Evolutionary conservation across 306 rosid species (phyloP).

Genomic region (Quercus aquifolioides): DNA sequence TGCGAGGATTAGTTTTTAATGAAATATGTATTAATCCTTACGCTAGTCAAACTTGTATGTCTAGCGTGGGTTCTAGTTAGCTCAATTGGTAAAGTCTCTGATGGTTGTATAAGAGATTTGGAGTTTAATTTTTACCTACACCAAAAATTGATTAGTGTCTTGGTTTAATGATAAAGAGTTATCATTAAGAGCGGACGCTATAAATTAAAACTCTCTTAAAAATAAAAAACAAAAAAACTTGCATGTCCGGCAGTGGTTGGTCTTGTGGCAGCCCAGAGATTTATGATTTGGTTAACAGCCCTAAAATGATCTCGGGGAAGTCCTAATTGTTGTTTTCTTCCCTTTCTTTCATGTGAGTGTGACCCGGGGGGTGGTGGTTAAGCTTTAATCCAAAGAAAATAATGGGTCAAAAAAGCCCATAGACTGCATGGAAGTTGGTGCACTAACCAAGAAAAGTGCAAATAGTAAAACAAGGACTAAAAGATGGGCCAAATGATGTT

Average conservation of each 20-base stretch:
- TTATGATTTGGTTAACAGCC: background rate
- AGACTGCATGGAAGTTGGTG: slow-evolving; percentile 63
- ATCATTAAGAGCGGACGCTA: too few species aligned
- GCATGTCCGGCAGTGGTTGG: background rate
- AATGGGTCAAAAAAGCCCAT: slow-evolving; percentile 42
- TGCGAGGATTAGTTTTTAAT: too few species aligned
- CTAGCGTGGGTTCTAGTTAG: too few species aligned
- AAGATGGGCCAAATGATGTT: slow-evolving; percentile 14
- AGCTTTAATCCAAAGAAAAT: slow-evolving; percentile 26
- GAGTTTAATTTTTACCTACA: too few species aligned
- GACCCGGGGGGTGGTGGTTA: slow-evolving; percentile 30
- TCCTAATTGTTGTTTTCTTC: slow-evolving; percentile 5
- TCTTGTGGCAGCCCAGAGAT: background rate
- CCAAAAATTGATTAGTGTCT: too few species aligned
- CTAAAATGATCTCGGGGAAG: slow-evolving; percentile 20
- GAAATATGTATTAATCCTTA: too few species aligned
- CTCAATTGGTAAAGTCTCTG: too few species aligned
- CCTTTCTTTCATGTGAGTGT: slow-evolving; percentile 37
- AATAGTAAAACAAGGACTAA: slow-evolving; percentile 21
- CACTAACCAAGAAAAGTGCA: slow-evolving; percentile 38
- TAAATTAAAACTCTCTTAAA: too few species aligned
- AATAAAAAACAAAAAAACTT: too few species aligned
- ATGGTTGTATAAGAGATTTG: too few species aligned
- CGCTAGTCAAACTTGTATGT: background rate
- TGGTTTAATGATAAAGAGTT: too few species aligned